phyloP scores from a whole-genome alignment of 495 filamentous ascomycete genomes.

The Acidomyces sp. region DNA sequence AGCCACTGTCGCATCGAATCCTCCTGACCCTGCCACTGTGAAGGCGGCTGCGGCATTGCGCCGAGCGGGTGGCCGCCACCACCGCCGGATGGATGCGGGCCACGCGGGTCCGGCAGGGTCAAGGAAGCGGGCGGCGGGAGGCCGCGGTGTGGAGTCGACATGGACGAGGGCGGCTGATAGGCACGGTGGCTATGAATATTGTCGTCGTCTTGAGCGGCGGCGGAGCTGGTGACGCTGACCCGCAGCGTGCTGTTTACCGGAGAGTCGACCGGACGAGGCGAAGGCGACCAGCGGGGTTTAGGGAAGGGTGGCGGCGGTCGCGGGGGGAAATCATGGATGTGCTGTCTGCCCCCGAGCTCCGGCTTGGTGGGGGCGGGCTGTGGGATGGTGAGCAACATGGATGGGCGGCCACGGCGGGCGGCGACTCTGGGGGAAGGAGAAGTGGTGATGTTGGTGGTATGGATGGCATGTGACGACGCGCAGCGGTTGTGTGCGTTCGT shows the following conservation, averaged over 20 bases:
- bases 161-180: too few relatives aligned
- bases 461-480: constrained; percentile 7
- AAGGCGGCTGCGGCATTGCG: constrained; percentile 55
- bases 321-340: constrained; percentile 53
- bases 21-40: constrained; percentile 61
- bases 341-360: constrained; percentile 51
- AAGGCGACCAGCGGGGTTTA: constrained; percentile 47
- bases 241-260: constrained; percentile 31
- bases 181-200: too few relatives aligned
- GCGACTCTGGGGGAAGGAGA: neutral
- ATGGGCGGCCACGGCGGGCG: too few relatives aligned
- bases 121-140: constrained; percentile 63
- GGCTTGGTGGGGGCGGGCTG: constrained; percentile 44
- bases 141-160: constrained; percentile 63
- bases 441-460: neutral
- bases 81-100: constrained; percentile 11
- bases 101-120: constrained; percentile 37
- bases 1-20: constrained; percentile 76
- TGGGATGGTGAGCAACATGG: constrained; percentile 56
- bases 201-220: neutral
- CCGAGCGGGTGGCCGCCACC: constrained; percentile 17
- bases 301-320: constrained; percentile 49
- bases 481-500: neutral
- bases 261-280: constrained; percentile 39
- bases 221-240: constrained; percentile 26